phyloP scores from a whole-genome alignment of 352 stramenopile species.

The Phytophthora uliginosa region DNA sequence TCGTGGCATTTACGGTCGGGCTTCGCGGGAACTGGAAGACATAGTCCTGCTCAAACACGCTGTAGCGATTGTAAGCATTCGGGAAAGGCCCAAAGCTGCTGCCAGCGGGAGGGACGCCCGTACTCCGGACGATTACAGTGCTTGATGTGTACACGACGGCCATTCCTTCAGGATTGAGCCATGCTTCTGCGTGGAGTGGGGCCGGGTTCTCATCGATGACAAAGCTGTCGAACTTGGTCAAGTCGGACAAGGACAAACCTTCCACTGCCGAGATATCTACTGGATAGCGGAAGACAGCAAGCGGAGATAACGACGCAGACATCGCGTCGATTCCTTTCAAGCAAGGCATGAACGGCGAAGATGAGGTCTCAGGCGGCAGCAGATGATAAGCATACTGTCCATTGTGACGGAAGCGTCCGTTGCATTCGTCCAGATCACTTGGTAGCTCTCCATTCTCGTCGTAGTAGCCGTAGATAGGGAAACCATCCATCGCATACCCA shows the following conservation, averaged over 20 bases:
- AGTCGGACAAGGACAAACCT: conserved; percentile 52
- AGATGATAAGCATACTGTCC: conserved; percentile 75
- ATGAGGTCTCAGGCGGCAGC: conserved; percentile 9
- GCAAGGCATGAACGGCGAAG: conserved; percentile 62
- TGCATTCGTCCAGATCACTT: conserved; percentile 64
- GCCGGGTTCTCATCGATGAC: conserved; percentile 63
- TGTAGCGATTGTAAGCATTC: conserved; percentile 66
- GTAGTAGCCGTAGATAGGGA: conserved; percentile 64
- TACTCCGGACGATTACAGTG: conserved; percentile 69
- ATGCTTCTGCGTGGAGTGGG: conserved; percentile 33
- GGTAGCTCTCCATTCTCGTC: conserved; percentile 57
- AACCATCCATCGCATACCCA: conserved; percentile 73
- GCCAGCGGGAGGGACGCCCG: conserved; percentile 48
- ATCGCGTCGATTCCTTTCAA: conserved; percentile 55
- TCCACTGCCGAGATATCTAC: conserved; percentile 59
- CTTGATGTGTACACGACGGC: conserved; percentile 64
- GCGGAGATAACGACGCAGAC: conserved; percentile 11
- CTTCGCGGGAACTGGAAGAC: conserved; percentile 70
- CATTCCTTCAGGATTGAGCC: conserved; percentile 62
- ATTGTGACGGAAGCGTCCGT: conserved; percentile 48
- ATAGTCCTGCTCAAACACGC: conserved; percentile 67
- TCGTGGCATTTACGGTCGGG: conserved; percentile 32
- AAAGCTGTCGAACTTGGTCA: conserved; percentile 61
- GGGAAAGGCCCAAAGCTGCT: conserved; percentile 74
- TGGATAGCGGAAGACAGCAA: conserved; percentile 60